Conservation (phyloP, 805 yeast species). For the Saturnispora kantuleensis region DNA sequence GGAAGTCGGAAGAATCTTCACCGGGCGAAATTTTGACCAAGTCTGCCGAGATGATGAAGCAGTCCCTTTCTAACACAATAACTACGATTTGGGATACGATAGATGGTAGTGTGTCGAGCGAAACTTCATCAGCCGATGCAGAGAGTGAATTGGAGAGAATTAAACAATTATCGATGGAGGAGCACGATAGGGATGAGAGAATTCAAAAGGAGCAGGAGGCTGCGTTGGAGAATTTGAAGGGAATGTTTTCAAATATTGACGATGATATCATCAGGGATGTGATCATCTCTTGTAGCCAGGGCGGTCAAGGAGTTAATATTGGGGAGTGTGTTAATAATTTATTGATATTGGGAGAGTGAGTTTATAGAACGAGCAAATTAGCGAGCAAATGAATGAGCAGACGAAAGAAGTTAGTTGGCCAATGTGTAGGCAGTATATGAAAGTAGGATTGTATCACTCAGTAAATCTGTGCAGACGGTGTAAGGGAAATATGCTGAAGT, state of each 20-base stretch:
- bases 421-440: no score
- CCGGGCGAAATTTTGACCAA: slow-evolving; percentile 29
- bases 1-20: slow-evolving; percentile 21
- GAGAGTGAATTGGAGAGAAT: slow-evolving; percentile 17
- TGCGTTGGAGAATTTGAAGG: slow-evolving; percentile 40
- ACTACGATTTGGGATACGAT: slow-evolving; percentile 16
- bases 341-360: slow-evolving; percentile 20
- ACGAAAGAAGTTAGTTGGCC: no score
- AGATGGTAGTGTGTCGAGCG: slow-evolving; percentile 2
- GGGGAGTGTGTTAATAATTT: slow-evolving; percentile 69
- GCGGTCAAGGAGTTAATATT: slow-evolving; percentile 35
- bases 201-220: slow-evolving; percentile 32
- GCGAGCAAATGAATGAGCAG: no score
- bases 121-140: slow-evolving; percentile 10
- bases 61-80: slow-evolving; percentile 24
- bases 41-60: slow-evolving; percentile 29
- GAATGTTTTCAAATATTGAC: slow-evolving; percentile 73
- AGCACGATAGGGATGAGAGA: slow-evolving; percentile 23
- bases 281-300: slow-evolving; percentile 40
- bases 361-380: no score
- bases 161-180: slow-evolving; percentile 24
- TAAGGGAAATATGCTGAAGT: no score
- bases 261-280: slow-evolving; percentile 61
- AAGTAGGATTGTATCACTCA: no score
- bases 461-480: no score